phyloP scores from a whole-genome alignment of 2,329 filamentous ascomycete genomes.

The Exophiala viscosa region DNA sequence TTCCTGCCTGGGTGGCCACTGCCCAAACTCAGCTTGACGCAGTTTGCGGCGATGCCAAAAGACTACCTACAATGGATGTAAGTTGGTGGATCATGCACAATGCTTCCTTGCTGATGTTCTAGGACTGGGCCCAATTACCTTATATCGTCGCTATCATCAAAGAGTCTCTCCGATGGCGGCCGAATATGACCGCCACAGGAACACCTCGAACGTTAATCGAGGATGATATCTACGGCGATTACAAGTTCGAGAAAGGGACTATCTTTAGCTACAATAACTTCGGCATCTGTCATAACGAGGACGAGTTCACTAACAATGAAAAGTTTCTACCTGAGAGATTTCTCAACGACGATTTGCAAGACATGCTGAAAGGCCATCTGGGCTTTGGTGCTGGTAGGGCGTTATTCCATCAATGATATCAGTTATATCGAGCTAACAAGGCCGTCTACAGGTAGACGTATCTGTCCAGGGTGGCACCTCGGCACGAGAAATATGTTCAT shows the following conservation, averaged over 20 bases:
- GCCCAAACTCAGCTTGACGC: constrained; percentile 8
- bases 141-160: constrained; percentile 34
- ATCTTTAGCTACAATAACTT: constrained; percentile 39
- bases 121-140: constrained; percentile 30
- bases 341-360: constrained; percentile 23
- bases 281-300: constrained; percentile 42
- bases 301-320: constrained; percentile 8
- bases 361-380: constrained; percentile 30
- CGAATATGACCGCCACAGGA: constrained; percentile 8
- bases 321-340: constrained; percentile 22
- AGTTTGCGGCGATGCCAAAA: constrained; percentile 10
- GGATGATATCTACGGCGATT: constrained; percentile 37
- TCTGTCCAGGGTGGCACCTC: constrained; percentile 35
- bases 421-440: neutral
- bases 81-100: neutral
- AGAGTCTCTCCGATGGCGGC: constrained; percentile 36
- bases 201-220: constrained; percentile 18
- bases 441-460: constrained; percentile 25
- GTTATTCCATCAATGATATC: neutral
- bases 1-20: constrained; percentile 9
- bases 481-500: constrained; percentile 32
- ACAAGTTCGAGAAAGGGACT: constrained; percentile 35
- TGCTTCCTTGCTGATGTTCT: neutral
- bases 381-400: constrained; percentile 14
- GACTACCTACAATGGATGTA: constrained; percentile 7